Base-by-base conservation (phyloP, 192 early-diverging fungal species). In the Linnemannia zychae region DNA sequence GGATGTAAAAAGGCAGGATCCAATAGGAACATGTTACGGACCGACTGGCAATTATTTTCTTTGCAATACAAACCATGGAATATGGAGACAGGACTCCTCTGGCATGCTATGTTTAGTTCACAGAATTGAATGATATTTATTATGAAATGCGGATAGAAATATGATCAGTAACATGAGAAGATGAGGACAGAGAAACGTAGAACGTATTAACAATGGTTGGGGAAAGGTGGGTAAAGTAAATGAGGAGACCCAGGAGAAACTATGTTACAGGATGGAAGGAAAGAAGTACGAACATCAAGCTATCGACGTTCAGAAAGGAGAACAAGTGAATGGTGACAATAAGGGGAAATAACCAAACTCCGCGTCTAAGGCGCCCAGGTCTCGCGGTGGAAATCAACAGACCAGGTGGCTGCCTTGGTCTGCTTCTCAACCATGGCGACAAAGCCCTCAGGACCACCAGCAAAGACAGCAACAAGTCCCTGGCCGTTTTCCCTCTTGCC, bases 311-410 rank as follows among this genome's bases (percentile, higher is more conserved):
- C 12, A 66, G 40, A 44, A 44, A 37, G 31, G 16, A 73, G 7
- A n/a, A 49, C 24, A 36, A 31, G 36, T 22, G 37, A 40, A 18
- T 20, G 24, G 24, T 18, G 28, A 6, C 7, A 38, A 12, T 48
- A 28, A 48, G 28, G 24, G 17, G 22, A 40, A n/a, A 6, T 31
- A n/a, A 71, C 1, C 20, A 38, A 24, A 49, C 3, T 18, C n/a
- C n/a, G n/a, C 48, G 28, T 76, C 63, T 74, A 83, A 69, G 81
- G 81, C 18, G 81, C 81, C 83, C 83, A 85, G 17, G 83, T 85
- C 53, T 85, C 83, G 50, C 83, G 83, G 44, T 79, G 73, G 52
- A 85, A 79, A 6, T 79, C 74, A 24, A 79, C 83, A 9, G 69
- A 31, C 83, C 83, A 85, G 33, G 4, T 57, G 11, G 83, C 74